Percentiles rank a stretch among this genome's conserved stretches.
Evolutionary conservation across 1,284 basidiomycete species (phyloP).

Genomic region (Earliella scabrosa): DNA sequence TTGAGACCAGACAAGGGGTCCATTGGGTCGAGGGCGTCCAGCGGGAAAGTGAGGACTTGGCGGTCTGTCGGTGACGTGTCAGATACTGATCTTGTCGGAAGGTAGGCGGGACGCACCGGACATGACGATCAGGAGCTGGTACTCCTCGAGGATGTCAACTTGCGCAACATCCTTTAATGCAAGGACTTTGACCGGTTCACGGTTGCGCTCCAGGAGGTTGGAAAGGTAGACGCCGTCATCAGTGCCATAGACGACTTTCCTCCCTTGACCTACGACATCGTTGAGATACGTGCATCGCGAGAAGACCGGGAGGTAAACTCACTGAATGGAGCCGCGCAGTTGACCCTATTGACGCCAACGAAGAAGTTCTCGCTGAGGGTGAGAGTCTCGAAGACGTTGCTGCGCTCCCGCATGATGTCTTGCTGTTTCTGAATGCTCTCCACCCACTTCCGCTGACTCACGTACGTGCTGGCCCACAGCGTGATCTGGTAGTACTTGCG

Average conservation of each 20-base stretch:
- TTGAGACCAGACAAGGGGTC: conserved; percentile 93
- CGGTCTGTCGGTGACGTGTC: conserved; percentile 61
- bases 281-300: too few relatives aligned
- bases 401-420: conserved; percentile 82
- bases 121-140: conserved; percentile 93
- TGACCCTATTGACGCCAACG: conserved; percentile 81
- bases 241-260: conserved; percentile 93
- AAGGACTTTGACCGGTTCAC: conserved; percentile 91
- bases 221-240: conserved; percentile 97
- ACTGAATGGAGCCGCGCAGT: conserved; percentile 96
- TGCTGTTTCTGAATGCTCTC: conserved; percentile 94
- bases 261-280: conserved; percentile 68
- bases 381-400: conserved; percentile 87
- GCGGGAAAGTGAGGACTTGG: conserved; percentile 94
- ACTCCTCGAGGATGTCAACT: conserved; percentile 96
- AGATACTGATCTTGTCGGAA: neutral
- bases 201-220: conserved; percentile 77
- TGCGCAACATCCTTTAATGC: conserved; percentile 91
- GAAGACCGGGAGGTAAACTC: too few relatives aligned
- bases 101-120: conserved; percentile 64
- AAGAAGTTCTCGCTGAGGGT: conserved; percentile 91
- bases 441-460: conserved; percentile 93
- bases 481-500: conserved; percentile 93
- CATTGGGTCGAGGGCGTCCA: conserved; percentile 90
- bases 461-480: conserved; percentile 89